These are phyloP conservation scores for apple (Malus domestica) DNA, from an alignment of 306 rosid species.

Conservation along the genomic window DNA sequence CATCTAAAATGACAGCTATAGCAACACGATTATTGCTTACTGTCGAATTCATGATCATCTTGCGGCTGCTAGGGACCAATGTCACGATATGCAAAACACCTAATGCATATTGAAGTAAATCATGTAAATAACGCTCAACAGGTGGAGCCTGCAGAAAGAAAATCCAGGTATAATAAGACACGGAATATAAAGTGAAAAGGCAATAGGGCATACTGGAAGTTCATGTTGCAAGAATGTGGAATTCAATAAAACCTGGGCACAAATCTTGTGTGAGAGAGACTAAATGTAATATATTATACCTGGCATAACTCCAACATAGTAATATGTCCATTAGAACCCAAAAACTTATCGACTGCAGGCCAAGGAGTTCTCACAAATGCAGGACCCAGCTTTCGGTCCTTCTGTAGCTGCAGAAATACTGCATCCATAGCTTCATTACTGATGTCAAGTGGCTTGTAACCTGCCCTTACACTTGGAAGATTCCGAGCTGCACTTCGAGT, in stretches of 20 bases:
- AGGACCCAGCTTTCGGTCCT: slow-evolving; percentile 92
- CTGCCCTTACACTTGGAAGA: slow-evolving; percentile 79
- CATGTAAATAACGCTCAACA: slow-evolving; percentile 87
- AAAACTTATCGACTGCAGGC: slow-evolving; percentile 78
- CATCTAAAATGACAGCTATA: slow-evolving; percentile 91
- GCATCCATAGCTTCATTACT: slow-evolving; percentile 91
- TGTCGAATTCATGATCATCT: slow-evolving; percentile 78
- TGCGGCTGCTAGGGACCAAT: slow-evolving; percentile 86
- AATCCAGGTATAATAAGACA: neutral
- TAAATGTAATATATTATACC: slow-evolving; percentile 37
- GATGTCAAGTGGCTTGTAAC: slow-evolving; percentile 87
- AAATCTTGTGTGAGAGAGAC: neutral
- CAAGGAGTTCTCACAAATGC: slow-evolving; percentile 89
- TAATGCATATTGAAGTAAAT: slow-evolving; percentile 92
- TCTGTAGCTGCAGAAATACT: slow-evolving; percentile 74
- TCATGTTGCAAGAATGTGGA: neutral
- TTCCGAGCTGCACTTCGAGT: slow-evolving; percentile 79
- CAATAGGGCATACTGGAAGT: neutral
- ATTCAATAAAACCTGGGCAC: neutral
- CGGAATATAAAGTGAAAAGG: neutral
- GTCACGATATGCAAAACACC: slow-evolving; percentile 94
- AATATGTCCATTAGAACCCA: slow-evolving; percentile 70
- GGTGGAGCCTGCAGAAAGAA: slow-evolving; percentile 79
- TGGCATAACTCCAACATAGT: slow-evolving; percentile 95
- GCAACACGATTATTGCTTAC: slow-evolving; percentile 88